Conservation (phyloP, 352 stramenopile species). For the Globisporangium okanoganense region DNA sequence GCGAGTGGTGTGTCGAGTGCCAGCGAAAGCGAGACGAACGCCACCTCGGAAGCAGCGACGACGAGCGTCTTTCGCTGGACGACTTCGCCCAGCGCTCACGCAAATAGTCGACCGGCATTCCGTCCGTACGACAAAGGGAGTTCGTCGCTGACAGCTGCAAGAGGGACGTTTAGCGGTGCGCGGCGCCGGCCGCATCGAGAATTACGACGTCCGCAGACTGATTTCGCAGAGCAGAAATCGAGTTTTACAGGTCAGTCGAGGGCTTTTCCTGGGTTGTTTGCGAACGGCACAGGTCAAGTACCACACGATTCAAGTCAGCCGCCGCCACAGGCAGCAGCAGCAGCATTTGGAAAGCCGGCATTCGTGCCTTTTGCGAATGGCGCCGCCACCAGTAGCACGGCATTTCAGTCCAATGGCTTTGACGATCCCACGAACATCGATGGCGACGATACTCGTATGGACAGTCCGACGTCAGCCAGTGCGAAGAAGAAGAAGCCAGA, state of each 20-base stretch:
- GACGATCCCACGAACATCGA: not conserved
- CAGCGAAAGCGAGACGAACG: not conserved
- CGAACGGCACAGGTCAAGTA: not conserved
- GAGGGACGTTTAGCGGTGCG: not conserved
- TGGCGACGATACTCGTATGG: conserved; percentile 7
- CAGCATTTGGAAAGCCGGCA: not conserved
- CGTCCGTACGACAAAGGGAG: conserved; percentile 11
- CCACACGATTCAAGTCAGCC: not conserved
- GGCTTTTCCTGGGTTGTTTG: not conserved
- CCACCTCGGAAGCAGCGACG: not conserved
- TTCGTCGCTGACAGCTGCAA: not conserved
- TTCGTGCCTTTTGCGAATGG: not conserved
- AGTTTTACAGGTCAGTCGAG: not conserved
- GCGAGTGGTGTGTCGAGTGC: not conserved
- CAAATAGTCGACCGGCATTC: not conserved
- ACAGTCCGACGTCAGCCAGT: not conserved
- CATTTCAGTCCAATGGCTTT: not conserved
- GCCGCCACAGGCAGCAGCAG: not conserved
- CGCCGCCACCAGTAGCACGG: not conserved
- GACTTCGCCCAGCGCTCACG: not conserved
- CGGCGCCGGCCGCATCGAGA: not conserved
- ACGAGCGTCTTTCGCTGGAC: conserved; percentile 11
- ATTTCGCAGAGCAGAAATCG: not conserved
- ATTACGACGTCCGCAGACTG: not conserved
- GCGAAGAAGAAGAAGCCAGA: conserved; percentile 5